Conservation (phyloP, 2,329 filamentous ascomycete genomes). For the Penicillium sp. region DNA sequence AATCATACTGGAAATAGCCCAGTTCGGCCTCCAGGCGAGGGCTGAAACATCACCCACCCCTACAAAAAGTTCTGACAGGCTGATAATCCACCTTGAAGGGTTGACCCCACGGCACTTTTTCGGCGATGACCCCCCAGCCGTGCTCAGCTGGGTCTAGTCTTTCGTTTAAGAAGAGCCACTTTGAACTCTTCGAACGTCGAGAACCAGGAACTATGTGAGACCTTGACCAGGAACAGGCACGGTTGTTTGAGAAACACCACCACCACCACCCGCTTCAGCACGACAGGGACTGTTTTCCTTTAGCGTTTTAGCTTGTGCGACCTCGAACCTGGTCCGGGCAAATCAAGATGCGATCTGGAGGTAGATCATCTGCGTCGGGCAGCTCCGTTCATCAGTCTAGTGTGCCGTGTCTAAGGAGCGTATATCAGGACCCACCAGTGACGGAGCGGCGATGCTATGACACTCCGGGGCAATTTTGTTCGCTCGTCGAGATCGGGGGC, state of each 20-base stretch:
- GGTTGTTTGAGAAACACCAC: conserved; percentile 1
- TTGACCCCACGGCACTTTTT: not conserved
- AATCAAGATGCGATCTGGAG: conserved; percentile 21
- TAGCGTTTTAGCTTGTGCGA: conserved; percentile 16
- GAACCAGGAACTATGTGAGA: not conserved
- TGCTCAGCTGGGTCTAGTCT: not conserved
- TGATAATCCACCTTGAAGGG: not conserved
- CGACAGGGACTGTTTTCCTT: conserved; percentile 11
- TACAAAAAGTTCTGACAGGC: conserved; percentile 11
- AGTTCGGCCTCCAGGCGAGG: not conserved
- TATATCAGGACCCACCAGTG: conserved; percentile 29
- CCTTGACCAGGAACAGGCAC: not conserved
- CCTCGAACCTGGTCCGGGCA: conserved; percentile 13
- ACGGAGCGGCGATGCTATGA: conserved; percentile 19
- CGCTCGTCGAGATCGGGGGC: conserved; percentile 16
- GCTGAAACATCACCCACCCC: conserved; percentile 16
- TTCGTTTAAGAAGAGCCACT: not conserved
- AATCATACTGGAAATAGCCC: not conserved
- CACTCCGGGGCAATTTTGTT: conserved; percentile 17
- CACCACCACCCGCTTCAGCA: not conserved
- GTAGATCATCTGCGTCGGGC: conserved; percentile 20
- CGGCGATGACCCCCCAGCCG: not conserved
- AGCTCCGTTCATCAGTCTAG: conserved; percentile 19
- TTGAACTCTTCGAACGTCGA: conserved; percentile 1
- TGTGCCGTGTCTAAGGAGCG: conserved; percentile 20